Conservation (phyloP, 2,329 filamentous ascomycete species). For the Aspergillus sp. region DNA sequence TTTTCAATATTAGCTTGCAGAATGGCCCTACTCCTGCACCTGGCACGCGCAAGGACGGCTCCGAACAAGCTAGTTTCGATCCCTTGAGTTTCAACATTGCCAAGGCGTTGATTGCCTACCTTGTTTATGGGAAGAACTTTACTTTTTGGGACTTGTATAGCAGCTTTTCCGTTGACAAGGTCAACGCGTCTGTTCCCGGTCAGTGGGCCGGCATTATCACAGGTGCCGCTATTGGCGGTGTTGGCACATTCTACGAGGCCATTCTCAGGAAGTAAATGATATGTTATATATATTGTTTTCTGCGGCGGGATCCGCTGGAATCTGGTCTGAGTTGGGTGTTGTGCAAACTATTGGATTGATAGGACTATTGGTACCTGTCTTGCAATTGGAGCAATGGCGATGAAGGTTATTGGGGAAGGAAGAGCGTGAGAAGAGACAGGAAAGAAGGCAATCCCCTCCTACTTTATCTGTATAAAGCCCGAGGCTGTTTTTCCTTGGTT, state of each 20-base stretch:
- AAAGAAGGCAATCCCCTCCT: too few relatives aligned
- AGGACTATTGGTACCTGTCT: too few relatives aligned
- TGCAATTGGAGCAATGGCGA: too few relatives aligned
- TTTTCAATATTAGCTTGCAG: conserved; percentile 75
- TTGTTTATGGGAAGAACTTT: conserved; percentile 63
- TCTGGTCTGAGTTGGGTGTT: background rate
- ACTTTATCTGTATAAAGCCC: too few relatives aligned
- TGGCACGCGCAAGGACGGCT: conserved; percentile 16
- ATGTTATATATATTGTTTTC: background rate
- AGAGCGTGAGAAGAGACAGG: too few relatives aligned
- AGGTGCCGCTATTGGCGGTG: conserved; percentile 35
- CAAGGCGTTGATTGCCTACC: conserved; percentile 76
- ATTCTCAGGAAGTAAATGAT: conserved; percentile 35
- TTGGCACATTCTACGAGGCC: conserved; percentile 43
- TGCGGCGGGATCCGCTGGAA: conserved; percentile 1
- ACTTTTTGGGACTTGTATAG: conserved; percentile 34
- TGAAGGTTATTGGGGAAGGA: too few relatives aligned
- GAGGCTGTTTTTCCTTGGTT: too few relatives aligned
- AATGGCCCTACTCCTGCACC: conserved; percentile 19
- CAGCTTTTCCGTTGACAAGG: conserved; percentile 28
- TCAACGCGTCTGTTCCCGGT: conserved; percentile 35
- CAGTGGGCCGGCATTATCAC: conserved; percentile 36
- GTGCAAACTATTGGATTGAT: too few relatives aligned
- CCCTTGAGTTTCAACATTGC: conserved; percentile 85
- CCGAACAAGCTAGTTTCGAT: conserved; percentile 53